Percentiles rank a stretch among this genome's conserved stretches.
These are phyloP conservation scores for Huntiella abstrusa DNA, from an alignment of 2,329 filamentous ascomycete species.

Conservation along the genomic window DNA sequence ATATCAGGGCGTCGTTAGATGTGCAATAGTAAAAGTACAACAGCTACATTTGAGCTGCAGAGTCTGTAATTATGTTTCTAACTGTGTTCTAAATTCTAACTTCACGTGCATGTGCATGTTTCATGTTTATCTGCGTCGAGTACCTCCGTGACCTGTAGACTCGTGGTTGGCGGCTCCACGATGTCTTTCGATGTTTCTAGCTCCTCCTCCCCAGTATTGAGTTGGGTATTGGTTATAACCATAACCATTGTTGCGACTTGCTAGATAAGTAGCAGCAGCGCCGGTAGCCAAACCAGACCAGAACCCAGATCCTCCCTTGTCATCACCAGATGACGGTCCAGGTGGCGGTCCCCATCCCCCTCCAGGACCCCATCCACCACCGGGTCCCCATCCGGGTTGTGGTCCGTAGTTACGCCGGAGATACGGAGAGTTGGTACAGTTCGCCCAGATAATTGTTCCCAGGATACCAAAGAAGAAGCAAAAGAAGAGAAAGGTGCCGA, in stretches of 20 bases:
- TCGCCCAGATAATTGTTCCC: slow-evolving; percentile 42
- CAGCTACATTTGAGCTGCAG: too few species aligned
- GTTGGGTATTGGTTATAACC: neutral
- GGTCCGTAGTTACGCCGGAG: slow-evolving; percentile 20
- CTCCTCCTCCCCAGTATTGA: neutral
- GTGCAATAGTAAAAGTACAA: too few species aligned
- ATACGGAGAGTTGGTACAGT: slow-evolving; percentile 19
- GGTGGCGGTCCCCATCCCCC: slow-evolving; percentile 18
- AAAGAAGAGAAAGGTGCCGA: slow-evolving; percentile 34
- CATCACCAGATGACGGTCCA: too few species aligned
- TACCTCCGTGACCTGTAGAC: slow-evolving; percentile 57
- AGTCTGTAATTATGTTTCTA: too few species aligned
- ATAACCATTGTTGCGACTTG: slow-evolving; percentile 25
- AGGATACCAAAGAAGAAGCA: slow-evolving; percentile 41
- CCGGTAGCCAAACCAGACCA: slow-evolving; percentile 52
- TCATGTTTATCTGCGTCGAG: slow-evolving; percentile 27
- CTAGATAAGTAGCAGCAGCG: slow-evolving; percentile 48
- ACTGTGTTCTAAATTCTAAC: too few species aligned
- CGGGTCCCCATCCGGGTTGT: slow-evolving; percentile 18
- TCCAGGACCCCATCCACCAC: slow-evolving; percentile 13
- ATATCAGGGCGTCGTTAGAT: too few species aligned
- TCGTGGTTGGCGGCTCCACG: slow-evolving; percentile 18
- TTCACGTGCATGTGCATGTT: neutral
- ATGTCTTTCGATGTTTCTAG: neutral
- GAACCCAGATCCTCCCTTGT: slow-evolving; percentile 43